phyloP scores from a whole-genome alignment of 2,329 filamentous ascomycete species.

The Lachnellula willkommii region DNA sequence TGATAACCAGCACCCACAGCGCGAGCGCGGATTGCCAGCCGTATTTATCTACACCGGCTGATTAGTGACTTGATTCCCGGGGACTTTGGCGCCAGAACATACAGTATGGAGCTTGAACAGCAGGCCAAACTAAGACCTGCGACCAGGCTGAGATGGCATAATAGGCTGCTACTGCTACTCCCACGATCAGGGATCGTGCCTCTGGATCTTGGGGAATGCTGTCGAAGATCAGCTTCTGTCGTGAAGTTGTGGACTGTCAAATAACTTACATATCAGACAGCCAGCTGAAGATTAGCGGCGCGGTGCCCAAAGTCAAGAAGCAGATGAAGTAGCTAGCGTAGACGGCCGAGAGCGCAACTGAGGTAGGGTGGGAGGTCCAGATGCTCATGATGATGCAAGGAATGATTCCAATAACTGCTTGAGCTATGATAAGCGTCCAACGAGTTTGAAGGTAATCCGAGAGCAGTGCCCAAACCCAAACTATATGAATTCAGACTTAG shows the following conservation, averaged over 20 bases:
- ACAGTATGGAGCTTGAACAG: constrained; percentile 45
- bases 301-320: constrained; percentile 44
- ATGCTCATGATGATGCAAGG: constrained; percentile 47
- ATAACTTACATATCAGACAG: constrained; percentile 40
- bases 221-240: constrained; percentile 19
- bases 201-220: constrained; percentile 45
- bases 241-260: constrained; percentile 7
- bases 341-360: constrained; percentile 40
- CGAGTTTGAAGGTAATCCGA: constrained; percentile 45
- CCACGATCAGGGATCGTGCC: constrained; percentile 43
- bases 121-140: constrained; percentile 48
- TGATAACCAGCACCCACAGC: constrained; percentile 40
- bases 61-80: not conserved
- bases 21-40: constrained; percentile 45
- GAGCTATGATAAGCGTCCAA: constrained; percentile 45
- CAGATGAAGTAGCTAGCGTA: constrained; percentile 50
- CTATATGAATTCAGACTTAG: constrained; percentile 19
- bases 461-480: constrained; percentile 50
- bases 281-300: constrained; percentile 49
- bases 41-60: constrained; percentile 34
- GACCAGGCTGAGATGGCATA: constrained; percentile 48
- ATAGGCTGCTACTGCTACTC: constrained; percentile 44
- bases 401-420: constrained; percentile 43
- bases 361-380: constrained; percentile 44
- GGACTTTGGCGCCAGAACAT: constrained; percentile 16